These are phyloP conservation scores for Fusarium sp. DNA, from an alignment of 2,329 filamentous ascomycete species.

Conservation along the genomic window DNA sequence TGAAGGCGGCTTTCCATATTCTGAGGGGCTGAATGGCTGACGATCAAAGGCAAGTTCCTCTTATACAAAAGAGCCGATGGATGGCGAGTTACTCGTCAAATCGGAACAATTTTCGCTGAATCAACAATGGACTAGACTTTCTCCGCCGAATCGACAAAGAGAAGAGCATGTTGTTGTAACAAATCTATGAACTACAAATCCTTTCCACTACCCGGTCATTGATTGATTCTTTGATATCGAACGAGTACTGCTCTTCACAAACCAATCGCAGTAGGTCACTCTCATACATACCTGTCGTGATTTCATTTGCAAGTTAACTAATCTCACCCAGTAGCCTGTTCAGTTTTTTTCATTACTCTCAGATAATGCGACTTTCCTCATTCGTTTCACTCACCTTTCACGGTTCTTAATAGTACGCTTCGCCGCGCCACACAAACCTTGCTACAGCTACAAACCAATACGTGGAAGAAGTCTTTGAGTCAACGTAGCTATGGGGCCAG, in stretches of 20 bases:
- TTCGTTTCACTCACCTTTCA: slow-evolving; percentile 42
- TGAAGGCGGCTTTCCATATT: slow-evolving; percentile 41
- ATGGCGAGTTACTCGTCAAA: slow-evolving; percentile 38
- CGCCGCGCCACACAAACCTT: slow-evolving; percentile 34
- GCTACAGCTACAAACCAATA: slow-evolving; percentile 28
- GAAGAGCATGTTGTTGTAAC: slow-evolving; percentile 17
- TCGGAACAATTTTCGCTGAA: slow-evolving; percentile 9
- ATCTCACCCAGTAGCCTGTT: slow-evolving; percentile 18
- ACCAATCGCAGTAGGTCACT: slow-evolving; percentile 13
- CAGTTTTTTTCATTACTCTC: slow-evolving; percentile 11
- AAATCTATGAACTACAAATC: slow-evolving; percentile 20
- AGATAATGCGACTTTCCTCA: slow-evolving; percentile 44
- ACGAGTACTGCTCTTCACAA: slow-evolving; percentile 16
- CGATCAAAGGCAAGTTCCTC: slow-evolving; percentile 40
- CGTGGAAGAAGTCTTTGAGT: slow-evolving; percentile 26
- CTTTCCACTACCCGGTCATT: slow-evolving; percentile 23
- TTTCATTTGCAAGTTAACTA: slow-evolving; percentile 19
- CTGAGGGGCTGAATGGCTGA: slow-evolving; percentile 47
- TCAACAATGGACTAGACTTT: slow-evolving; percentile 33
- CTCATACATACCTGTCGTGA: slow-evolving; percentile 9
- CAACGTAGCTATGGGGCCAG: slow-evolving; percentile 44
- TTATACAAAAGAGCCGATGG: slow-evolving; percentile 30
- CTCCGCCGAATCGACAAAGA: slow-evolving; percentile 18
- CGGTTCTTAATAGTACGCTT: slow-evolving; percentile 41
- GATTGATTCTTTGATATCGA: slow-evolving; percentile 18